Evolutionary conservation across 176 grass and related monocot genomes (phyloP).

Genomic region (Cenchrus purpureus): DNA sequence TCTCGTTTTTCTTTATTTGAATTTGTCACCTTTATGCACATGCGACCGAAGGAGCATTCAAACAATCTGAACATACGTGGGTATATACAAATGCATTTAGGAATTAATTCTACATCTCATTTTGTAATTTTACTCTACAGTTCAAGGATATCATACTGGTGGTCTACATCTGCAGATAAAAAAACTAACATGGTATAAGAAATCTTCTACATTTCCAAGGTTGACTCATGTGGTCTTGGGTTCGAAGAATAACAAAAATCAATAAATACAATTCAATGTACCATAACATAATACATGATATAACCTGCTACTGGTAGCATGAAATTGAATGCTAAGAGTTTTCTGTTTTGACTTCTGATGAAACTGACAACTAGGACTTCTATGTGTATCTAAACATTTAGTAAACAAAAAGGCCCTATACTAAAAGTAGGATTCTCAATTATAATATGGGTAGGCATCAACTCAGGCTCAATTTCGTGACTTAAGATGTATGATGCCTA

Average conservation of each 20-base stretch:
- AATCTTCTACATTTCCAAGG: background rate
- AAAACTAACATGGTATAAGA: background rate
- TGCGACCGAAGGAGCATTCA: background rate
- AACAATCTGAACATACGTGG: background rate
- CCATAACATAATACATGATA: background rate
- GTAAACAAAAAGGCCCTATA: background rate
- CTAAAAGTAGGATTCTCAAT: background rate
- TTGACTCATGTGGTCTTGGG: background rate
- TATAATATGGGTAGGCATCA: background rate
- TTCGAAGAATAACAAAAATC: background rate
- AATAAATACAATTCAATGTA: background rate
- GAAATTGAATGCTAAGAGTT: background rate
- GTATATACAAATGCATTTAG: background rate
- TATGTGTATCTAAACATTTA: background rate
- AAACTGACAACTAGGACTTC: background rate
- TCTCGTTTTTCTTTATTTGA: background rate
- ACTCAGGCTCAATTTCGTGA: background rate
- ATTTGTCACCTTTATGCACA: background rate
- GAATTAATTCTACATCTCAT: background rate
- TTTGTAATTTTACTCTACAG: background rate
- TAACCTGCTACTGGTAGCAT: background rate
- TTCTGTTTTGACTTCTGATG: background rate
- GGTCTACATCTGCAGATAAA: background rate
- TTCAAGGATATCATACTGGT: background rate
- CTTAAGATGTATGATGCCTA: background rate